Base-by-base conservation (phyloP, 179 eudicot species). In the Sideroxylon spinosum region DNA sequence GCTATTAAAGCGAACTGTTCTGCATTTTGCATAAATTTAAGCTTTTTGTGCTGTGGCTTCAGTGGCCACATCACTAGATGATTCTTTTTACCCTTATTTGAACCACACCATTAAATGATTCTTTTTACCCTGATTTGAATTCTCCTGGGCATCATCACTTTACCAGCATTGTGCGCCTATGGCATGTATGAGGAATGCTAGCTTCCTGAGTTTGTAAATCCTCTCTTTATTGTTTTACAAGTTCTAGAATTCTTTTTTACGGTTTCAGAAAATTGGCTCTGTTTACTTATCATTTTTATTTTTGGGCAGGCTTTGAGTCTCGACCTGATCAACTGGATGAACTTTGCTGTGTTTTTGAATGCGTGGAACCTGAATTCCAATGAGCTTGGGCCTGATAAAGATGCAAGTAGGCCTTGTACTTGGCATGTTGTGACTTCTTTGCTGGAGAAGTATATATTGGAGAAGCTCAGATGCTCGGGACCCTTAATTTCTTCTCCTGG, bases 311-410 rank as follows among this genome's bases (percentile, higher is more conserved):
- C 74, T 60, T 83, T 88, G 72, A 88, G 87, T 77, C 78, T 85
- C 8, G 85, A 91, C 75, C 68, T 90, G 63, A 76, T 93, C 14
- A 97, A 93, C 78, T 95, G 93, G 99, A 82, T 88, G 86, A 95
- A 90, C 80, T 89, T 93, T 73, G 91, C 91, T 7, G 94, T 95
- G 75, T 90, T 95, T 82, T 65, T 80, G 22, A 95, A 95, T 73
- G 98, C 99, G 14, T 93, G 97, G 97, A 91, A 84, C 85, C 81
- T 87, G 77, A 84, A 80, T 71, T 86, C 91, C 79, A 86, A 83
- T 71, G 89, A 88, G 65, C 82, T 84, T 13, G 78, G 79, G 70
- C 84, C 78, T 19, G 83, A 68, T 76, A 68, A 70, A 76, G 86
- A 81, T 64, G 80, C 68, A 81, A 32, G 69, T 50, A 70, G 82